phyloP scores from a whole-genome alignment of 2,329 filamentous ascomycete genomes.

The Parafenestella ontariensis region DNA sequence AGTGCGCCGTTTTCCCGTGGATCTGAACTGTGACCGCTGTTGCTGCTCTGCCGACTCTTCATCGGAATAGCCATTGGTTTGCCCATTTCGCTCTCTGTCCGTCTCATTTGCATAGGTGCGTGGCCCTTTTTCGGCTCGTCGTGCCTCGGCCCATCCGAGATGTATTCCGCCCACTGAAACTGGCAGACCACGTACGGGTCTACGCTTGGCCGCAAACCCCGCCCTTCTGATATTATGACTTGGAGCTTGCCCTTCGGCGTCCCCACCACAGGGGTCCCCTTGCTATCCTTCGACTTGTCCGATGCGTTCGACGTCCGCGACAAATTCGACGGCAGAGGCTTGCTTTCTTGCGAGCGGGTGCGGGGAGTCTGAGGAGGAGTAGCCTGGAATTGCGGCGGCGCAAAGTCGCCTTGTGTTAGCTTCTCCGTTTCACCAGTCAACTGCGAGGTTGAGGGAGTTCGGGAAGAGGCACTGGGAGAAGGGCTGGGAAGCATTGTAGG shows the following conservation, averaged over 20 bases:
- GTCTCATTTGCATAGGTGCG: slow-evolving; percentile 60
- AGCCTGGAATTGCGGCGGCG: slow-evolving; percentile 75
- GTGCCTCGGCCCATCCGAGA: slow-evolving; percentile 81
- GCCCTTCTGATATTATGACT: slow-evolving; percentile 86
- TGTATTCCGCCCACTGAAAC: slow-evolving; percentile 95
- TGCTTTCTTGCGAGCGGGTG: slow-evolving; percentile 75
- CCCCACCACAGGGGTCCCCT: slow-evolving; percentile 67
- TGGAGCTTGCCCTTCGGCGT: slow-evolving; percentile 85
- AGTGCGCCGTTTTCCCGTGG: slow-evolving; percentile 61
- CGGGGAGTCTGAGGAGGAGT: slow-evolving; percentile 89
- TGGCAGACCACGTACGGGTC: slow-evolving; percentile 97
- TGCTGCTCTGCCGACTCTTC: slow-evolving; percentile 95
- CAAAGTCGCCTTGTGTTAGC: slow-evolving; percentile 83
- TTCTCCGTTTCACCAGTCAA: slow-evolving; percentile 75
- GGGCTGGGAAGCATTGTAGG: slow-evolving; percentile 62
- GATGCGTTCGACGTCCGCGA: slow-evolving; percentile 59
- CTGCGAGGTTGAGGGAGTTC: slow-evolving; percentile 62
- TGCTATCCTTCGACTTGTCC: slow-evolving; percentile 50
- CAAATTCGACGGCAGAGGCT: slow-evolving; percentile 51
- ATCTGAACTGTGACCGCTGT: slow-evolving; percentile 78
- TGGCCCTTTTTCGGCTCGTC: slow-evolving; percentile 57
- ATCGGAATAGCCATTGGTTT: slow-evolving; percentile 94
- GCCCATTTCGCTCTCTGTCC: slow-evolving; percentile 81
- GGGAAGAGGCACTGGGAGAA: slow-evolving; percentile 55
- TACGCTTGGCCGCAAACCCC: slow-evolving; percentile 79